Conservation (phyloP, 768 basidiomycete species). For the Polyporus arcularius region DNA sequence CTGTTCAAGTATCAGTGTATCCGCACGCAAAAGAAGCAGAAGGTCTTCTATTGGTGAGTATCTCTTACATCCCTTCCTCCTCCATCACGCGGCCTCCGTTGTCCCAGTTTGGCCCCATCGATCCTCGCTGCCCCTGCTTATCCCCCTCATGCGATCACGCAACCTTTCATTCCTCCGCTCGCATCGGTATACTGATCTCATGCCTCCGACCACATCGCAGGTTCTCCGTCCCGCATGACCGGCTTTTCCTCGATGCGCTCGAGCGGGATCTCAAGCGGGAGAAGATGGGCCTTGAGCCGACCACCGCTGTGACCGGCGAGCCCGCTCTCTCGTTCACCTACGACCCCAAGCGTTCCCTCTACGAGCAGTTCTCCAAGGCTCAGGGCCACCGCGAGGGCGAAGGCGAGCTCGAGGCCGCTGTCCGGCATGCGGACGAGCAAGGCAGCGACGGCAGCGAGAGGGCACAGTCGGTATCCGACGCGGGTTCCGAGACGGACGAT, state of each 20-base stretch:
- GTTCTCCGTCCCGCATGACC: constrained; percentile 97
- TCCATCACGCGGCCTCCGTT: not conserved
- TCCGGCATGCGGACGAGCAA: constrained; percentile 33
- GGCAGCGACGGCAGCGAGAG: constrained; percentile 14
- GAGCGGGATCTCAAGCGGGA: constrained; percentile 96
- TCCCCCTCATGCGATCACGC: not conserved
- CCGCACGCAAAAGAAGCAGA: constrained; percentile 97
- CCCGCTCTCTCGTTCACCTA: constrained; percentile 89
- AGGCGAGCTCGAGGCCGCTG: constrained; percentile 34
- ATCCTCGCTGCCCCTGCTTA: not conserved
- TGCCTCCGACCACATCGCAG: constrained; percentile 43
- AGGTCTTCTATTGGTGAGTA: constrained; percentile 95
- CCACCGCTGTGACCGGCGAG: constrained; percentile 74
- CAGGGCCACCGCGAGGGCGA: constrained; percentile 38
- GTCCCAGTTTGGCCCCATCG: not conserved
- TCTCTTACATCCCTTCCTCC: not conserved
- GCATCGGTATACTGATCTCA: constrained; percentile 1
- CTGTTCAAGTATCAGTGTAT: constrained; percentile 97
- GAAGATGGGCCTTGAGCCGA: constrained; percentile 86
- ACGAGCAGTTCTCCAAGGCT: constrained; percentile 78
- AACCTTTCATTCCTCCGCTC: constrained; percentile 30
- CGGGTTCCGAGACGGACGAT: constrained; percentile 24
- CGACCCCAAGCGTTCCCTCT: constrained; percentile 81
- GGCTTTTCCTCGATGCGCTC: constrained; percentile 94
- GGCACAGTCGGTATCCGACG: constrained; percentile 13